Evolutionary conservation across 257 asterid species (phyloP), one percentile per base, ranked within the genome.

Genomic region (Avicennia marina): DNA sequence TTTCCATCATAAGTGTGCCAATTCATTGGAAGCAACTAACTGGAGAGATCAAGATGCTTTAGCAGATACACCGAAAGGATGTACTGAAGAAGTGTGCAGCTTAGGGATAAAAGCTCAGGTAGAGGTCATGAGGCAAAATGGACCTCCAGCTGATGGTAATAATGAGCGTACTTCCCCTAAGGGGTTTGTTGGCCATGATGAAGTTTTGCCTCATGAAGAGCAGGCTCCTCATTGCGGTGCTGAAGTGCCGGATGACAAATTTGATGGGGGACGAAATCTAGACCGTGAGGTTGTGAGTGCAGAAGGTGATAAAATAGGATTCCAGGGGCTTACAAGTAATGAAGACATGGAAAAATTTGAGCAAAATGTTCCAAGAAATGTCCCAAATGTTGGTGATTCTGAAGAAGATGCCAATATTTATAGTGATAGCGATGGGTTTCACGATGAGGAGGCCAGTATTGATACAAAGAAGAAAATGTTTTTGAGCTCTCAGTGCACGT

Each of bases 401-500:
- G 66, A 61, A 63, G 82, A 65, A 42, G 72, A 65, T 62, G 53
- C 43, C 7, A 76, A 72, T 56, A 42, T 49, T 15, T 68, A 68
- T 55, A 64, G 66, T 65, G 80, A 78, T 36, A 58, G 57, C 39
- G 52, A 63, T 60, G 83, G 68, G 46, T 72, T 31, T 67, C 67
- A 59, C 53, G 75, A 77, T 20, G 91, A 76, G 74, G 75, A 66
- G 45, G 44, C 32, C 56, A 64, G 53, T 60, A 77, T 75, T 67
- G 68, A 72, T 33, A 52, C 58, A 36, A 72, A 63, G 73, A 85
- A 68, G 70, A 69, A 70, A 59, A 51, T 63, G 43, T 74, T 85
- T 59, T 69, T 78, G 65, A 75, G 73, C 74, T 78, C 80, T 39
- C 88, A 80, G 39, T 69, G 69, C 50, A 65, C 77, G 42, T 45